A percentile compares a stretch with the other conserved stretches of the same genome.
Evolutionary conservation across 2,329 filamentous ascomycete genomes (phyloP).

Genomic region (Septoria petroselini): DNA sequence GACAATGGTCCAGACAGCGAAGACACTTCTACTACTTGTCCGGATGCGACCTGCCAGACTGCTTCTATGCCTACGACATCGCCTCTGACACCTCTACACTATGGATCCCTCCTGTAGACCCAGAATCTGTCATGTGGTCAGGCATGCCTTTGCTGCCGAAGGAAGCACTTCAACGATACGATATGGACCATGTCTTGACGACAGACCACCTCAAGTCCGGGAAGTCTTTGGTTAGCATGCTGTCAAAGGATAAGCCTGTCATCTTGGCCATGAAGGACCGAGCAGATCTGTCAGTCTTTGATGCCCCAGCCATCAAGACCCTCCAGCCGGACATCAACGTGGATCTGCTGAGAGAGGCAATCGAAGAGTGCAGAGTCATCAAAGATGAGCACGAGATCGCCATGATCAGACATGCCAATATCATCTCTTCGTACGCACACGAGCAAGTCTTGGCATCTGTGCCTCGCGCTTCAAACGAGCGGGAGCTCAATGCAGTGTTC

Average conservation of each 20-base stretch:
- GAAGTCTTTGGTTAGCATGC: constrained; percentile 55
- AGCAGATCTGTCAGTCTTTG: constrained; percentile 46
- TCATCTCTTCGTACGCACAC: constrained; percentile 75
- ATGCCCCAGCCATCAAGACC: constrained; percentile 63
- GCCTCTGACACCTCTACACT: constrained; percentile 70
- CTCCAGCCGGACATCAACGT: constrained; percentile 65
- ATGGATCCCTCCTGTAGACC: constrained; percentile 86
- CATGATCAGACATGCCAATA: constrained; percentile 77
- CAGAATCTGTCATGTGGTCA: constrained; percentile 90
- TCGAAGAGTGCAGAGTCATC: constrained; percentile 75
- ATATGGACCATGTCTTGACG: constrained; percentile 55
- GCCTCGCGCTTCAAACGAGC: constrained; percentile 67
- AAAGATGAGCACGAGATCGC: constrained; percentile 84
- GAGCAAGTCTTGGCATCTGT: constrained; percentile 64
- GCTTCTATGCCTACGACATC: constrained; percentile 79
- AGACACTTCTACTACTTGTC: constrained; percentile 94
- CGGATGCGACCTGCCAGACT: constrained; percentile 78
- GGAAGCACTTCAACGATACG: constrained; percentile 63
- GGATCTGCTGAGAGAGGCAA: constrained; percentile 57
- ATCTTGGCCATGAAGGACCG: constrained; percentile 78
- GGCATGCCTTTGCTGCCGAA: constrained; percentile 77
- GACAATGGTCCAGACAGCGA: constrained; percentile 28
- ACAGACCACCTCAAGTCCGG: constrained; percentile 68
- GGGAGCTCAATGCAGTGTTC: constrained; percentile 78
- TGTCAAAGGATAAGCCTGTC: constrained; percentile 42